Percentiles rank a stretch among this genome's conserved stretches.
Conservation (phyloP, 805 yeast genomes). For the Metschnikowia koreensis region DNA sequence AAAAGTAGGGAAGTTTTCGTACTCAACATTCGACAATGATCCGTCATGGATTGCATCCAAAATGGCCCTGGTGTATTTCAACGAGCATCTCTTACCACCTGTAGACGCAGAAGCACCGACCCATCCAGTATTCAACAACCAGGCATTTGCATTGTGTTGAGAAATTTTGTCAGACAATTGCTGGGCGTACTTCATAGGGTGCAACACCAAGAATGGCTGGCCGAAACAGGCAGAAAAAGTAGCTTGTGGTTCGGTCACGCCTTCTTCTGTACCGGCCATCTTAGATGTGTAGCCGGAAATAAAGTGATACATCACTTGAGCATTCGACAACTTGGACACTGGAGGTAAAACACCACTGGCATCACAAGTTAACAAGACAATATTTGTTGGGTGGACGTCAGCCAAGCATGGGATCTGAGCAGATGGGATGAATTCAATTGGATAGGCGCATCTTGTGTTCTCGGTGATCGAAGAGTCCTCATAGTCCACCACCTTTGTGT, state of each 20-base stretch:
- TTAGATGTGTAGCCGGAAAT: constrained; percentile 98
- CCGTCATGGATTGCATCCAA: constrained; percentile 94
- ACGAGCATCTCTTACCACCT: constrained; percentile 97
- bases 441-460: constrained; percentile 98
- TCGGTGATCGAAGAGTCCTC: constrained; percentile 81
- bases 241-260: constrained; percentile 97
- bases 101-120: constrained; percentile 87
- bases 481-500: constrained; percentile 81
- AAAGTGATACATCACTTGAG: constrained; percentile 98
- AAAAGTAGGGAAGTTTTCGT: constrained; percentile 82
- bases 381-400: constrained; percentile 86
- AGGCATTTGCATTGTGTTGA: constrained; percentile 85
- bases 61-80: constrained; percentile 96
- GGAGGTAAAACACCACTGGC: constrained; percentile 98
- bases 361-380: constrained; percentile 90
- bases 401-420: constrained; percentile 95
- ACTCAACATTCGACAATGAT: constrained; percentile 72
- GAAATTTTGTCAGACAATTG: constrained; percentile 92
- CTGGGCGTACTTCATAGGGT: constrained; percentile 97
- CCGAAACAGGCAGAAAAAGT: constrained; percentile 98
- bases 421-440: constrained; percentile 93
- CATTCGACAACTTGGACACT: constrained; percentile 86
- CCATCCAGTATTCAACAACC: constrained; percentile 99
- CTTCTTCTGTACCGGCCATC: constrained; percentile 99
- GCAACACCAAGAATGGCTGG: constrained; percentile 96